Base-by-base conservation (phyloP, 805 yeast genomes). In the Grigorovia yakushimaensis region DNA sequence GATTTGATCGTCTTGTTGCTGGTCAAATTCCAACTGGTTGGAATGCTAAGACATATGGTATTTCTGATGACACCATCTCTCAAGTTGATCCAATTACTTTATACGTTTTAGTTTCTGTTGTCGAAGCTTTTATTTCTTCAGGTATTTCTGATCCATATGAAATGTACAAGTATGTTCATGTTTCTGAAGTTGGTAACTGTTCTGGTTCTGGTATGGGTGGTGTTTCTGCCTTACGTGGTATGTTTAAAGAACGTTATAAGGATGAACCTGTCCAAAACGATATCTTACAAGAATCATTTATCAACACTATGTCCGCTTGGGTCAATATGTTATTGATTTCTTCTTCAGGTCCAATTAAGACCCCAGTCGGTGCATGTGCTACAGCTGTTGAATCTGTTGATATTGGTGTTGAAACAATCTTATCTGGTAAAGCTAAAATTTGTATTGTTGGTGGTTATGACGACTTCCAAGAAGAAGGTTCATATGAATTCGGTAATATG, bases 121-220 rank as follows among this genome's bases (percentile, higher is more conserved):
- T 83, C 49, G 98, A 93, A 73, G 97, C 98, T 2, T 82, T 93
- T 57, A 76, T 93, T 57, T 71, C 91, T 49, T 79, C 97, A 54
- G 99, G 99, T 83, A 73, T 93, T 62, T 88, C 96, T 50, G 98
- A 93, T 67, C 98, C 99, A 54, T 93, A 88, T 68, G 99, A 93
- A 74, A 88, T 94, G 77, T 93, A 93, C 78, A 83, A 91, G 73
- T 94, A 93, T 67, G 95, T 94, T 44, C 99, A 93, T 69, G 95
- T 93, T 49, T 88, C 98, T 42, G 98, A 93, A 72, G 88, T 93
- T 58, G 99, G 98, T 74, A 94, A 91, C 79, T 89, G 98, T 78
- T 84, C 96, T 43, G 99, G 99, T 74, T 88, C 97, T 48, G 99
- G 99, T 80, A 91, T 93, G 95, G 99, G 99, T 72, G 99, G 99